phyloP scores from a whole-genome alignment of 768 basidiomycete genomes.

The Mycena amicta region DNA sequence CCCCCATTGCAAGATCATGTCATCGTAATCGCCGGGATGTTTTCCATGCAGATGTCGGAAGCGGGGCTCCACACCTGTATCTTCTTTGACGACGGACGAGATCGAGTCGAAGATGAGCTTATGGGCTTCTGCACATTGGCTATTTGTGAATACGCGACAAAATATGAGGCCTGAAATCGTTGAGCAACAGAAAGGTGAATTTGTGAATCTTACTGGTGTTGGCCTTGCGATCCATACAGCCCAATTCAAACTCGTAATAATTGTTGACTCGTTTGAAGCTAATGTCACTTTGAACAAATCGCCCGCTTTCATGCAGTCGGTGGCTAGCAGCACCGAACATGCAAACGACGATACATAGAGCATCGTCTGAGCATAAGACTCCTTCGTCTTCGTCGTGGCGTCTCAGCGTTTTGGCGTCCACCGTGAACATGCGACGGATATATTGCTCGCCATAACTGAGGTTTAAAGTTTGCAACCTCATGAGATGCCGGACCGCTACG shows the following conservation, averaged over 20 bases:
- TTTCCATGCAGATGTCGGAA: conserved; percentile 28
- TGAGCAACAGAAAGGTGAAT: neutral
- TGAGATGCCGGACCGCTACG: conserved; percentile 16
- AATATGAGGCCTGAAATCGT: conserved; percentile 23
- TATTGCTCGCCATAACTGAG: no score
- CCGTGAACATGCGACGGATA: conserved; percentile 21
- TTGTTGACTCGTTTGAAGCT: conserved; percentile 24
- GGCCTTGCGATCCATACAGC: conserved; percentile 7
- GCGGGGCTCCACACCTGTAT: conserved; percentile 22
- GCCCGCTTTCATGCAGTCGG: conserved; percentile 16
- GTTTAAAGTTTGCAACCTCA: no score
- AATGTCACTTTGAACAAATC: conserved; percentile 31
- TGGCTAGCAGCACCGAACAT: conserved; percentile 27
- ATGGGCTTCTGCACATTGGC: conserved; percentile 24
- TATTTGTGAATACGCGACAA: conserved; percentile 22
- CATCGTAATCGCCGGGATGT: conserved; percentile 8
- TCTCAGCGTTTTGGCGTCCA: neutral
- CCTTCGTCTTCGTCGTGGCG: conserved; percentile 16
- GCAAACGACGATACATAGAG: conserved; percentile 24
- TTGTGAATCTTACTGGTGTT: conserved; percentile 21
- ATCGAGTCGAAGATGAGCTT: conserved; percentile 23
- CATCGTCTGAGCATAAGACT: no score
- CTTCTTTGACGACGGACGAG: conserved; percentile 23
- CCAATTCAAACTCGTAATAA: conserved; percentile 23
- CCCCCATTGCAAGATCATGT: conserved; percentile 22